phyloP scores from a whole-genome alignment of 2,329 filamentous ascomycete species.

The Exophiala sideris region DNA sequence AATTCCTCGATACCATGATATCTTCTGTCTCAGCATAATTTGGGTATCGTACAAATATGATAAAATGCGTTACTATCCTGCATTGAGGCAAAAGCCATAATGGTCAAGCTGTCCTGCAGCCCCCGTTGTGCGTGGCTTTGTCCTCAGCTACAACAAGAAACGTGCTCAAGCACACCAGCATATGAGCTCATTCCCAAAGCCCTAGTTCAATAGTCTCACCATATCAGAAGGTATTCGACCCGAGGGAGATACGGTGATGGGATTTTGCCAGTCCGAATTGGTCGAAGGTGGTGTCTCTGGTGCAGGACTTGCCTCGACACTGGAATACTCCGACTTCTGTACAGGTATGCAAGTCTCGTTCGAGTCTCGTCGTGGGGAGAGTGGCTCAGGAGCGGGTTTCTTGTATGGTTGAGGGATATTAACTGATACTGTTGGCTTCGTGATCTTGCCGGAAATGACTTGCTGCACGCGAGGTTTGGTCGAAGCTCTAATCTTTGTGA shows the following conservation, averaged over 20 bases:
- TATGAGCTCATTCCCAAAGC: not conserved
- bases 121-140: too few species aligned
- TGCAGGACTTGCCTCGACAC: slow-evolving; percentile 19
- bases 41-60: too few species aligned
- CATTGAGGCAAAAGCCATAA: too few species aligned
- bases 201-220: slow-evolving; percentile 23
- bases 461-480: slow-evolving; percentile 12
- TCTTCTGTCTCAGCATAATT: too few species aligned
- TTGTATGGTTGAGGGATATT: slow-evolving; percentile 12
- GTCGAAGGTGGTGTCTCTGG: slow-evolving; percentile 22
- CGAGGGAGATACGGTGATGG: slow-evolving; percentile 24
- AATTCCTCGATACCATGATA: too few species aligned
- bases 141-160: too few species aligned
- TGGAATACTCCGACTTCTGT: slow-evolving; percentile 16
- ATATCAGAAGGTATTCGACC: slow-evolving; percentile 26
- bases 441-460: slow-evolving; percentile 20
- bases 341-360: slow-evolving; percentile 11
- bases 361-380: slow-evolving; percentile 23
- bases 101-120: too few species aligned
- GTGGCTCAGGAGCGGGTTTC: slow-evolving; percentile 15
- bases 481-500: slow-evolving; percentile 12
- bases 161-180: not conserved
- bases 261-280: slow-evolving; percentile 17
- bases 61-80: too few species aligned
- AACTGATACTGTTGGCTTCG: slow-evolving; percentile 14